Conservation (phyloP, 2,329 filamentous ascomycete genomes). For the Plenodomus tracheiphilus region DNA sequence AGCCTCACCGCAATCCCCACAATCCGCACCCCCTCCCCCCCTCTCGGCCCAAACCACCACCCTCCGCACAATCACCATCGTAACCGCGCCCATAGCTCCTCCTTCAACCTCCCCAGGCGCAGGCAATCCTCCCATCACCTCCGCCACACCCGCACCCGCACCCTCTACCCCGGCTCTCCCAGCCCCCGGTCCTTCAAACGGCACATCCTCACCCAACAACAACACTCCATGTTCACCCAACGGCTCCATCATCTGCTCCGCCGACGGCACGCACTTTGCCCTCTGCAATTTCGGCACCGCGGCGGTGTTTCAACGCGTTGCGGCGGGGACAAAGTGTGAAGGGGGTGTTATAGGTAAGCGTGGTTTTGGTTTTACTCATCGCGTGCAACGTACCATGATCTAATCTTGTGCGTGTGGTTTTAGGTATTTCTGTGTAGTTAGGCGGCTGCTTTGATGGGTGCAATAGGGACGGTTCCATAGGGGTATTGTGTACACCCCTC, state of each 20-base stretch:
- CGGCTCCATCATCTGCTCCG: constrained; percentile 45
- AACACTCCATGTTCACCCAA: constrained; percentile 35
- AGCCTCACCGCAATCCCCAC: constrained; percentile 3
- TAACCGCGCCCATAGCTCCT: constrained; percentile 22
- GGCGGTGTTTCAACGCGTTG: constrained; percentile 45
- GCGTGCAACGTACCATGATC: constrained; percentile 7
- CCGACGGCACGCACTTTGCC: constrained; percentile 41
- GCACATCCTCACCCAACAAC: constrained; percentile 5
- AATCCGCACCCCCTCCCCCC: constrained; percentile 4
- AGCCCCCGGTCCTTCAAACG: not conserved
- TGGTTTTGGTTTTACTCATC: constrained; percentile 23
- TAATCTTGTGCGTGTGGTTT: too few species aligned
- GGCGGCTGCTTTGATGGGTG: too few species aligned
- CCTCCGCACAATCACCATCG: constrained; percentile 26
- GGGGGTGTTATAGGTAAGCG: constrained; percentile 42
- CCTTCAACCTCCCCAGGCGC: not conserved
- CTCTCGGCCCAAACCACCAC: constrained; percentile 17
- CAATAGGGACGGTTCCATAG: too few species aligned
- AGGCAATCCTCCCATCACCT: not conserved
- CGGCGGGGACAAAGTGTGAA: constrained; percentile 48
- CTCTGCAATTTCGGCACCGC: constrained; percentile 47
- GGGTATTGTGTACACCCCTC: too few species aligned
- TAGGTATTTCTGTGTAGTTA: too few species aligned
- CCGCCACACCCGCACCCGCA: constrained; percentile 1
- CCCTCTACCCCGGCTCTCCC: constrained; percentile 1